Percentiles rank a stretch among this genome's conserved stretches.
Conservation (phyloP, 805 yeast species). For the Lachancea nothofagi region DNA sequence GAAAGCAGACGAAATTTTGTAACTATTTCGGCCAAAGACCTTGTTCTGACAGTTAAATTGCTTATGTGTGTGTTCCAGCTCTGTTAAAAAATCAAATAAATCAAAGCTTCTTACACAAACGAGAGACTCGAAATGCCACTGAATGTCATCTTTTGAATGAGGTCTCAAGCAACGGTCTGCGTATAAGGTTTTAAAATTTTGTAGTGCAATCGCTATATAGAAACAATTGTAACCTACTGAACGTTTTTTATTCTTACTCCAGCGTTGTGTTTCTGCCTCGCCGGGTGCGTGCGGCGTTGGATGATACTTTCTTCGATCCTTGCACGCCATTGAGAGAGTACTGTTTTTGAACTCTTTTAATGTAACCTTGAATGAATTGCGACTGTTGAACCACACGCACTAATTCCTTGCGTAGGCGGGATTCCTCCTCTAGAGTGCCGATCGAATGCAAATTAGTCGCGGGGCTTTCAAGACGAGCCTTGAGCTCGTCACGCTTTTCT, state of each 20-base stretch:
- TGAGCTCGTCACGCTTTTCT: conserved; percentile 23
- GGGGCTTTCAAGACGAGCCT: conserved; percentile 32
- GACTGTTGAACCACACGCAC: conserved; percentile 14
- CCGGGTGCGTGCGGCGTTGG: neutral
- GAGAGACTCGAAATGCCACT: too few relatives aligned
- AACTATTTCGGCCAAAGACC: too few relatives aligned
- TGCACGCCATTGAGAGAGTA: conserved; percentile 12
- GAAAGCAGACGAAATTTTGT: too few relatives aligned
- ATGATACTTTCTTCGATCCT: conserved; percentile 5
- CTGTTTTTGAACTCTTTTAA: conserved; percentile 17
- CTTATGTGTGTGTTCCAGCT: too few relatives aligned
- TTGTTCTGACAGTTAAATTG: too few relatives aligned
- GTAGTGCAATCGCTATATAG: too few relatives aligned
- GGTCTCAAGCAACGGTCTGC: too few relatives aligned
- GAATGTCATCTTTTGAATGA: too few relatives aligned
- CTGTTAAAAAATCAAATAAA: too few relatives aligned
- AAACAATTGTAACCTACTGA: too few relatives aligned
- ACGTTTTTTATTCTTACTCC: neutral
- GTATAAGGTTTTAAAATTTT: too few relatives aligned
- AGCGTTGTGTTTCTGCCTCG: neutral
- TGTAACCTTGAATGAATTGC: conserved; percentile 20
- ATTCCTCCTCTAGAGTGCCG: conserved; percentile 11
- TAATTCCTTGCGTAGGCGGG: conserved; percentile 13
- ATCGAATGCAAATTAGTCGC: conserved; percentile 28
- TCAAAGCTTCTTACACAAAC: too few relatives aligned